Evolutionary conservation across 148 eudicot genomes (phyloP), one percentile per base, ranked within the genome.

Genomic region (Camellia japonica): DNA sequence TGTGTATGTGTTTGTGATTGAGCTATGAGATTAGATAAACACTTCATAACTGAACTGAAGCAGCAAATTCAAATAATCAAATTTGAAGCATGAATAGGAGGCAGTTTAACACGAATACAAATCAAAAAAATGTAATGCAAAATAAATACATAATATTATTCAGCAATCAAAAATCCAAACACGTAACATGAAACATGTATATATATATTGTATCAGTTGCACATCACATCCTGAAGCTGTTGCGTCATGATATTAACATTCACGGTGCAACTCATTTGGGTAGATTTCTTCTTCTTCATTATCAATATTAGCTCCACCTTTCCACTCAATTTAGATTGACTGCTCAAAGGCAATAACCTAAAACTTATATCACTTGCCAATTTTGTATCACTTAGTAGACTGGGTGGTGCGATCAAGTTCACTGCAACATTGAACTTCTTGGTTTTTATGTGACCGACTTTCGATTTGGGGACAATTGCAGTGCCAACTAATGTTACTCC

Each of bases 311-410:
- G 7, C 65, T 64, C 52, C 52, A 83, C 80, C 42, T 68, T 83
- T 2, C 86, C 86, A 0, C 61, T 83, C 86, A 83, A 7, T 14
- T 12, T 76, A 0, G 80, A 62, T 19, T 23, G 58, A 43, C 70
- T 64, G 15, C 23, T 83, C 58, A 83, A 18, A 0, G 76, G 75
- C 83, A 83, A 54, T 43, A 65, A 10, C 58, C 86, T 83, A 6
- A 61, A 69, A 64, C 6, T 43, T 6, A 80, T 5, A 76, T 69
- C 77, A 15, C 12, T 55, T 7, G 38, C 62, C 20, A 62, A 72
- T 3, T 49, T 4, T 0, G 44, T 0, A 6, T 49, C 16, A 58
- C 5, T 23, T 2, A 44, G 1, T 2, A 63, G 2, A n/a, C 9
- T 69, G 3, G 44, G 7, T 19, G 85, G 68, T 1, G 70, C 38